These are phyloP conservation scores for Botryotinia calthae DNA, from an alignment of 2,329 filamentous ascomycete species.

Conservation along the genomic window DNA sequence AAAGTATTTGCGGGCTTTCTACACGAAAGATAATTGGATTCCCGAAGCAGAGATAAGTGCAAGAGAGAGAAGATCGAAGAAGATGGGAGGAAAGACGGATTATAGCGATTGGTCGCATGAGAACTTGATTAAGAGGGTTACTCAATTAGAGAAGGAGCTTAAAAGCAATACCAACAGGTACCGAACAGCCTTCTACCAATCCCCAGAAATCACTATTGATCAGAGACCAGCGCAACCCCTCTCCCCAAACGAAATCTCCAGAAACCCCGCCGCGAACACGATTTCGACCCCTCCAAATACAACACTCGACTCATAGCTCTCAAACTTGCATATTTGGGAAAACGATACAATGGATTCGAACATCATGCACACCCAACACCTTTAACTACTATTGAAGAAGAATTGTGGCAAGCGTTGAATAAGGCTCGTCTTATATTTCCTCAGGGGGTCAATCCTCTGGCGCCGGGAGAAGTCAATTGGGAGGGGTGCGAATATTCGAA, in stretches of 20 bases:
- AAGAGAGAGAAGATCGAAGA: constrained; percentile 15
- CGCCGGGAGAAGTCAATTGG: constrained; percentile 66
- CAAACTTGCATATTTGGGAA: constrained; percentile 91
- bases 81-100: constrained; percentile 37
- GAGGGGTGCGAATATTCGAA: constrained; percentile 88
- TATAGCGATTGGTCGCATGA: constrained; percentile 69
- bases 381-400: constrained; percentile 84
- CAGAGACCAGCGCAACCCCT: constrained; percentile 17
- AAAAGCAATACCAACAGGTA: constrained; percentile 46
- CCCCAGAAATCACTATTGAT: background rate
- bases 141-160: constrained; percentile 64
- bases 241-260: constrained; percentile 43
- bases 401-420: constrained; percentile 85
- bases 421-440: constrained; percentile 81
- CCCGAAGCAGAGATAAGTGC: constrained; percentile 18
- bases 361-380: constrained; percentile 69
- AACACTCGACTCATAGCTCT: constrained; percentile 81
- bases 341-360: constrained; percentile 90
- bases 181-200: background rate
- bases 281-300: constrained; percentile 75
- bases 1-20: background rate
- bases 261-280: constrained; percentile 34
- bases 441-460: constrained; percentile 42
- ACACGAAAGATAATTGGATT: background rate
- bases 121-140: constrained; percentile 66